Evolutionary conservation across 805 yeast genomes (phyloP).

Genomic region (Kockiozyma suomiensis): DNA sequence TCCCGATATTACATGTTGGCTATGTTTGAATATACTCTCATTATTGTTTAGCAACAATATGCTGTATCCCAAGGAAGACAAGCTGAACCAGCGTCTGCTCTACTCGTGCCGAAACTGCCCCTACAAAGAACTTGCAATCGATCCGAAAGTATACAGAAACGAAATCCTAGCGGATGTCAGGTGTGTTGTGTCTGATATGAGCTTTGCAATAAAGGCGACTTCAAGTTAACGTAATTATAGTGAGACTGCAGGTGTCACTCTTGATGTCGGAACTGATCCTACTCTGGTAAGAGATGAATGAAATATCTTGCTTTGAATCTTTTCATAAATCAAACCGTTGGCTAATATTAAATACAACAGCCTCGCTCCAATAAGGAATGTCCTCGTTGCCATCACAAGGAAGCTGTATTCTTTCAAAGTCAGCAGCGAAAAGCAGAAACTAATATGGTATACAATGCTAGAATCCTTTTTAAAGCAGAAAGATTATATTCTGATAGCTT

Average conservation of each 20-base stretch:
- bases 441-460: conserved; percentile 59
- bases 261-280: conserved; percentile 95
- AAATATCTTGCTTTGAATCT: too few species aligned
- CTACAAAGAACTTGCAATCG: conserved; percentile 87
- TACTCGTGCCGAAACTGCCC: conserved; percentile 95
- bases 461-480: neutral
- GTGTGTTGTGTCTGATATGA: conserved; percentile 18
- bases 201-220: neutral
- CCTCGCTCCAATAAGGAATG: conserved; percentile 95
- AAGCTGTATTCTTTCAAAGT: conserved; percentile 94
- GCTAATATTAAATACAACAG: conserved; percentile 23
- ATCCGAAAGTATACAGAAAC: conserved; percentile 86
- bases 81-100: conserved; percentile 68
- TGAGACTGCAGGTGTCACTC: conserved; percentile 96
- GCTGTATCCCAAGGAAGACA: conserved; percentile 97
- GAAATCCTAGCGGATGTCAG: conserved; percentile 90
- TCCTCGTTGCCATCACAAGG: conserved; percentile 82
- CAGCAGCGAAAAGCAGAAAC: conserved; percentile 96
- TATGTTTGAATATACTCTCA: neutral
- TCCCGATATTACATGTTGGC: neutral
- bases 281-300: conserved; percentile 68
- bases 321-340: too few species aligned
- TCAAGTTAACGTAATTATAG: conserved; percentile 17
- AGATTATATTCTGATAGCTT: neutral
- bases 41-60: conserved; percentile 67